Evolutionary conservation across 768 basidiomycete genomes (phyloP), one percentile per base, ranked within the genome.

Genomic region (Russula vinacea): DNA sequence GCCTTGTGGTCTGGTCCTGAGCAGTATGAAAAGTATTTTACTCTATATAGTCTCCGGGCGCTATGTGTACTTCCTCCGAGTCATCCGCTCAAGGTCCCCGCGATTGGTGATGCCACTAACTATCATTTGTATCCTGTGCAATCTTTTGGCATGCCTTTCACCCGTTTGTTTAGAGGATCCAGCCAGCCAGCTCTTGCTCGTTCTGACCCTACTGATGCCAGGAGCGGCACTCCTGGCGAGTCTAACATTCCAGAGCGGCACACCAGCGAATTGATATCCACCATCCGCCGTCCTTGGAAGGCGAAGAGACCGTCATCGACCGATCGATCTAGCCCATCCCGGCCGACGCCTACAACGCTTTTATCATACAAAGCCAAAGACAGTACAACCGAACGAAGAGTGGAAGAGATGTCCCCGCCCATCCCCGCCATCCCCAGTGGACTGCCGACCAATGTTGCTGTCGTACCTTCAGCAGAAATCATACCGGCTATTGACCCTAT

Each of bases 91-190:
- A 29, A 29, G 29, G 29, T 5, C 29, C 29, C 29, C 29, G 5
- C 29, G 2, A 29, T 2, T 29, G 29, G 29, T 2, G 5, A 29
- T 19, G 16, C 42, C 42, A 19, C 2, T 33, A 29, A 5, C 29
- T 29, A 29, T 29, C 5, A 29, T 2, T 29, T 29, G 29, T 29
- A 5, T 29, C 29, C 29, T 2, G 29, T 29, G 29, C 29, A 29
- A 29, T 29, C 29, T 29, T 29, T 29, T 29, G 29, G 29, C 35
- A 64, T 64, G 63, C 16, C 58, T 5, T 5, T 64, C 32, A 19
- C 58, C 13, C 58, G 45, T 33, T 22, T 56, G 39, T 44, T 64
- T 8, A 64, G 29, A 22, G 55, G 60, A 17, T 42, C 33, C 39
- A 50, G 58, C 39, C 58, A 56, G 1, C 53, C 58, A 5, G 50